Conservation (phyloP, 768 basidiomycete species). For the Chalciporus chontae region DNA sequence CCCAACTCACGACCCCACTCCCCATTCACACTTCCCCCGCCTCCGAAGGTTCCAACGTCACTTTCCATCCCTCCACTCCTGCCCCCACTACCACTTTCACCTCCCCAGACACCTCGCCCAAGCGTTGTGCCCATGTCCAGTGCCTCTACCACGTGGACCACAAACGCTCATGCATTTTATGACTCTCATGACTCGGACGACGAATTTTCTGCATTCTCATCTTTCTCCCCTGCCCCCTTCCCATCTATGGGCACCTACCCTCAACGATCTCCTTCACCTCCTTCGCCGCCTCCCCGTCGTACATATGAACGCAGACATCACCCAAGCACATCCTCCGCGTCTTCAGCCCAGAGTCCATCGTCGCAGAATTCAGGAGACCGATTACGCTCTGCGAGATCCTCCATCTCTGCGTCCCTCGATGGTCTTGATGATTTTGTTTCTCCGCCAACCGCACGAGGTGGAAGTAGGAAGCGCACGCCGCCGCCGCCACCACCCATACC, state of each 20-base stretch:
- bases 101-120: slow-evolving; percentile 32
- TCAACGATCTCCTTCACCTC: slow-evolving; percentile 21
- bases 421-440: slow-evolving; percentile 49
- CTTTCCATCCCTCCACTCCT: slow-evolving; percentile 29
- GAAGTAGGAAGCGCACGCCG: slow-evolving; percentile 34
- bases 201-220: slow-evolving; percentile 53
- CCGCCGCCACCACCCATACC: slow-evolving; percentile 48
- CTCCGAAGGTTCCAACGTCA: slow-evolving; percentile 19
- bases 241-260: slow-evolving; percentile 6
- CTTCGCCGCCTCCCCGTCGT: slow-evolving; percentile 29
- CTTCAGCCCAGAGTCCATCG: slow-evolving; percentile 22
- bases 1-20: slow-evolving; percentile 17
- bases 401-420: slow-evolving; percentile 34
- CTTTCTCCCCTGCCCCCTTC: slow-evolving; percentile 23
- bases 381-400: slow-evolving; percentile 19
- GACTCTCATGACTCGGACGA: slow-evolving; percentile 34
- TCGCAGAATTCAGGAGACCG: slow-evolving; percentile 21
- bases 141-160: slow-evolving; percentile 4
- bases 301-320: slow-evolving; percentile 22
- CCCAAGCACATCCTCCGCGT: slow-evolving; percentile 23
- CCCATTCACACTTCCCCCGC: slow-evolving; percentile 23
- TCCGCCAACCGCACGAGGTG: slow-evolving; percentile 6
- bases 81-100: slow-evolving; percentile 29
- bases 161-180: slow-evolving; percentile 6
- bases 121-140: slow-evolving; percentile 2